Evolutionary conservation across 257 asterid genomes (phyloP).

Genomic region (Solanum tarijense): DNA sequence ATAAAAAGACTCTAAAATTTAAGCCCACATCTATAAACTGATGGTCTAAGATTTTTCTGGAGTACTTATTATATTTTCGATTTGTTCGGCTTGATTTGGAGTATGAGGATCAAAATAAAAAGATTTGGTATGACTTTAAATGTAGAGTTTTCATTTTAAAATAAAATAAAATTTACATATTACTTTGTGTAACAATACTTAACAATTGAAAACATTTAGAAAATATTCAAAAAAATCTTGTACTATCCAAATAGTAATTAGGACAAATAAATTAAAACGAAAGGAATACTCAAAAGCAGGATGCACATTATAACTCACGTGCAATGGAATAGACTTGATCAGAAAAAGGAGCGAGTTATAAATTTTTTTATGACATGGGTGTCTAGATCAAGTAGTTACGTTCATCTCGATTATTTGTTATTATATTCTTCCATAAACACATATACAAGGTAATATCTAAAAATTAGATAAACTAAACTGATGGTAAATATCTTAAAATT

Average conservation of each 20-base stretch:
- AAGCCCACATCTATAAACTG: neutral
- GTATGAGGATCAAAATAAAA: neutral
- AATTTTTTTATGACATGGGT: too few relatives aligned
- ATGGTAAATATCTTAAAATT: too few relatives aligned
- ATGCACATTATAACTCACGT: neutral
- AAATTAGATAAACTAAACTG: neutral
- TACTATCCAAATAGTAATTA: neutral
- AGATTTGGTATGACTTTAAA: rapidly evolving
- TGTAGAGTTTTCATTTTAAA: neutral
- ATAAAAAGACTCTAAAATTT: neutral
- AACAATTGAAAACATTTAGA: too few relatives aligned
- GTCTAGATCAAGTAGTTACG: neutral
- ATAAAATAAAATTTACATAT: neutral
- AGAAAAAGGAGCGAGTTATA: neutral
- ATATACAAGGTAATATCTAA: neutral
- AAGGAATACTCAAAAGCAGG: neutral
- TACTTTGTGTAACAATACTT: neutral
- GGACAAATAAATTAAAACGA: too few relatives aligned
- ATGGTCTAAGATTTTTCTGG: neutral
- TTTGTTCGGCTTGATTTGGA: neutral
- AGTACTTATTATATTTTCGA: neutral
- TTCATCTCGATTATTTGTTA: neutral
- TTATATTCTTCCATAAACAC: neutral
- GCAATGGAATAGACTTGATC: neutral
- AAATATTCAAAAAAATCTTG: too few relatives aligned